These are phyloP conservation scores for Aspergillus aculeatus DNA, from an alignment of 2,329 filamentous ascomycete species.

Conservation along the genomic window DNA sequence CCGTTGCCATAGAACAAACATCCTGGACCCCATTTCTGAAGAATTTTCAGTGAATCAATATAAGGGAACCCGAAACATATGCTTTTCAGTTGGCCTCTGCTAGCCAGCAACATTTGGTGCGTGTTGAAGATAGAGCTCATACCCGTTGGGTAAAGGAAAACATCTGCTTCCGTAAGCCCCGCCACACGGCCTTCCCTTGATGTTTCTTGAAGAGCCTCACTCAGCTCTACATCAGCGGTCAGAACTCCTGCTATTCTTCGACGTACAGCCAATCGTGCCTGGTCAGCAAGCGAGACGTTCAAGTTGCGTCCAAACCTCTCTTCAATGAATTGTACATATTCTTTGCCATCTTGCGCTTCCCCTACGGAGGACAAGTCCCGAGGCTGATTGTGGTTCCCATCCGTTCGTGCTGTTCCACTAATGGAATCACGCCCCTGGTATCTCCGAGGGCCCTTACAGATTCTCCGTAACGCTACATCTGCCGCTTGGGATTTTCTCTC, in stretches of 20 bases:
- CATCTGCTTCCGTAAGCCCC: conserved; percentile 77
- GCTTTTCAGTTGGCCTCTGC: conserved; percentile 67
- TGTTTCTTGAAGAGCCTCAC: conserved; percentile 53
- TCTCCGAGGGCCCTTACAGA: conserved; percentile 70
- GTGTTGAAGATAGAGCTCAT: conserved; percentile 96
- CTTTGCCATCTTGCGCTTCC: conserved; percentile 50
- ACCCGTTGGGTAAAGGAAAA: conserved; percentile 83
- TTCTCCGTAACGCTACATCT: conserved; percentile 33
- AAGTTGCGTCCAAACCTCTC: conserved; percentile 92
- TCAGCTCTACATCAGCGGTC: conserved; percentile 67
- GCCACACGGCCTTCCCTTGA: conserved; percentile 36
- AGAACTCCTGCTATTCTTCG: conserved; percentile 86
- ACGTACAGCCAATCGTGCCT: conserved; percentile 81
- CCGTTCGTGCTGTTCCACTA: conserved; percentile 38
- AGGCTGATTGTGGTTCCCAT: conserved; percentile 38
- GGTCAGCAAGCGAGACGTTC: conserved; percentile 71
- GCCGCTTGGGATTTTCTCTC: conserved; percentile 40
- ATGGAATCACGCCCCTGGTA: conserved; percentile 68
- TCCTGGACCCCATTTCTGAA: conserved; percentile 91
- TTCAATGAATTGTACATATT: conserved; percentile 81
- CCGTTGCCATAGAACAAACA: conserved; percentile 84
- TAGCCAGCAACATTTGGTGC: conserved; percentile 69
- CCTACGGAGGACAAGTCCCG: not conserved
- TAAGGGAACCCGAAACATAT: conserved; percentile 97
- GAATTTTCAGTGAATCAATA: conserved; percentile 90